Percentiles rank a stretch among this genome's conserved stretches.
Evolutionary conservation across 768 basidiomycete genomes (phyloP).

Genomic region (Tricholoma flavovirens): DNA sequence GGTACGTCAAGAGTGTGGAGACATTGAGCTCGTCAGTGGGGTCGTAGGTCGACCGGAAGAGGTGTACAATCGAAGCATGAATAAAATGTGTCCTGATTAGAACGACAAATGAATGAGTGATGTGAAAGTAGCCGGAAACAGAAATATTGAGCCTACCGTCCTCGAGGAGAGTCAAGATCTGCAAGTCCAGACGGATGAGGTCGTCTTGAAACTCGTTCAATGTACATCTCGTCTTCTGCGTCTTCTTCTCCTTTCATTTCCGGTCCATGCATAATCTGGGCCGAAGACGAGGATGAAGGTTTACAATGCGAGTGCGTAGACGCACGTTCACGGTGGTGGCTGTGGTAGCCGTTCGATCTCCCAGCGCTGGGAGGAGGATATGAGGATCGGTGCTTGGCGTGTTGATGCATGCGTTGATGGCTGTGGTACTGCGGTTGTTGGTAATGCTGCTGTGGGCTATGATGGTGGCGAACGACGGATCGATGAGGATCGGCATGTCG

Average conservation of each 20-base stretch:
- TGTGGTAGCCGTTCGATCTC: background rate
- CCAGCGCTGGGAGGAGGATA: background rate
- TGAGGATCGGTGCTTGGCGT: background rate
- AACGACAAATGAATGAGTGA: conserved; percentile 7
- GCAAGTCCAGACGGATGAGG: conserved; percentile 39
- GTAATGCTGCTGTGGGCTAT: conserved; percentile 4
- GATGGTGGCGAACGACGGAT: conserved; percentile 2
- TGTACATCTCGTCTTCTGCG: conserved; percentile 21
- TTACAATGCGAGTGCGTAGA: background rate
- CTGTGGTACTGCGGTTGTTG: background rate
- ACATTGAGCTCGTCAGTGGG: conserved; percentile 63
- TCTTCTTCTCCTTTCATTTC: conserved; percentile 5
- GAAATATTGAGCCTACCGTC: conserved; percentile 43
- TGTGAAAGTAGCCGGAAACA: background rate
- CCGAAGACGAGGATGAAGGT: background rate
- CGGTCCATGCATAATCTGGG: conserved; percentile 1
- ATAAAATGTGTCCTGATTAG: conserved; percentile 51
- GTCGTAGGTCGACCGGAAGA: conserved; percentile 67
- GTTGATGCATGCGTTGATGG: background rate
- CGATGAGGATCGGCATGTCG: background rate
- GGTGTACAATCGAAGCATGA: conserved; percentile 51
- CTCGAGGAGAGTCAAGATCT: conserved; percentile 53
- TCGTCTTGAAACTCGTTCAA: conserved; percentile 20
- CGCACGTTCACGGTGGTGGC: conserved; percentile 1
- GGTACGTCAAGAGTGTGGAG: conserved; percentile 60